Percentiles rank a stretch among this genome's conserved stretches.
These are phyloP conservation scores for Fusarium nisikadoi DNA, from an alignment of 2,329 filamentous ascomycete species.

Conservation along the genomic window DNA sequence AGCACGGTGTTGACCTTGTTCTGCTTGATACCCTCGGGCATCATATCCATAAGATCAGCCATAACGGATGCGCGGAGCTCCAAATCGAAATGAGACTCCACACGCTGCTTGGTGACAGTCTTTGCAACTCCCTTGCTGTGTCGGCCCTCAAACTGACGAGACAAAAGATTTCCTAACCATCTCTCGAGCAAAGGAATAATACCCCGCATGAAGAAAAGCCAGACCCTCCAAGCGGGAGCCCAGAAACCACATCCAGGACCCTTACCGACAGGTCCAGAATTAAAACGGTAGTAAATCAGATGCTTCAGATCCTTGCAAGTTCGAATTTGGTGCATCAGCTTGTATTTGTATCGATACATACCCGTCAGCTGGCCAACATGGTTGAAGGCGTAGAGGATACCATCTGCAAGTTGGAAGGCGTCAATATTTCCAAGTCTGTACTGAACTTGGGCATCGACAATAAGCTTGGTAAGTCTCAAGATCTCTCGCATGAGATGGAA, in stretches of 20 bases:
- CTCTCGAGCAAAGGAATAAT: slow-evolving; percentile 96
- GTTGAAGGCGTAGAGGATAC: slow-evolving; percentile 99
- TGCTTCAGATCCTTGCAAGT: slow-evolving; percentile 99
- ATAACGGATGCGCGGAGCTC: slow-evolving; percentile 98
- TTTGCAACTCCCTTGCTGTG: slow-evolving; percentile 99
- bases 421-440: slow-evolving; percentile 98
- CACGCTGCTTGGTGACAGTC: slow-evolving; percentile 98
- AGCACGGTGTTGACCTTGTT: slow-evolving; percentile 99
- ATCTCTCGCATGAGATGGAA: slow-evolving; percentile 99
- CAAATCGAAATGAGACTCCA: slow-evolving; percentile 97
- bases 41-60: slow-evolving; percentile 99
- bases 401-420: slow-evolving; percentile 97
- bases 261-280: slow-evolving; percentile 95
- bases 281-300: slow-evolving; percentile 98
- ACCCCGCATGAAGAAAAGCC: slow-evolving; percentile 99
- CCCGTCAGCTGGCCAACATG: slow-evolving; percentile 97
- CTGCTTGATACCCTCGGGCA: slow-evolving; percentile 99
- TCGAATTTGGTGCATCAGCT: slow-evolving; percentile 99
- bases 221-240: slow-evolving; percentile 98
- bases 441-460: slow-evolving; percentile 98
- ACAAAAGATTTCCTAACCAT: slow-evolving; percentile 96
- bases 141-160: slow-evolving; percentile 96
- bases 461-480: slow-evolving; percentile 92
- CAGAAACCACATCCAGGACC: slow-evolving; percentile 98
- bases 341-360: slow-evolving; percentile 99